Base-by-base conservation (phyloP, 139 green algal species). In the Ettlia oleoabundans region DNA sequence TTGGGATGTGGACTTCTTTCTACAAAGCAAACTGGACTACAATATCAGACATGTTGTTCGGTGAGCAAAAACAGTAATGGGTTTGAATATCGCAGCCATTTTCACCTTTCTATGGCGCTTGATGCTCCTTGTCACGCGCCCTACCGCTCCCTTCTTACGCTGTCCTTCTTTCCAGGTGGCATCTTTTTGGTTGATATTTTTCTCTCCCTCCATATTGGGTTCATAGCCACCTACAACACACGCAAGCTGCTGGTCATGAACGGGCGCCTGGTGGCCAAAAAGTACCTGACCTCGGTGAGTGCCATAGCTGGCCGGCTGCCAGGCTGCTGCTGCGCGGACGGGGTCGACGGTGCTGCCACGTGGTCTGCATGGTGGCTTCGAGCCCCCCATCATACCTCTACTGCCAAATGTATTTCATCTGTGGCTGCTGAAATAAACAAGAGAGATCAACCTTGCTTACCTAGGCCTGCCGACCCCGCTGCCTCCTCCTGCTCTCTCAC, bases 201-300 rank as follows among this genome's bases (percentile, higher is more conserved):
- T 2, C 40, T 88, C 19, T 76, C 80, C 61, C 83, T 91, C 32
- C 85, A 90, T 30, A 75, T 86, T 1, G 88, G 88, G 32, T 91
- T 90, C 69, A 75, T 91, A 8, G 84, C 85, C 32, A 84, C 67
- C 8, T 89, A 82, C 72, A 87, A 89, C 47, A 84, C 85, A 8
- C 73, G 72, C 37, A 90, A 87, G 78, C 78, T 86, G 43, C 53
- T 90, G 43, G 77, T 90, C 21, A 83, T 91, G 85, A 80, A 87
- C 70, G 74, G 82, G 1, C 43, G 71, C 28, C 51, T 73, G 28
- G 66, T 91, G 51, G 76, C 77, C 0, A 33, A 38, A 35, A 86
- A 85, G 41, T 91, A 91, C 70, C 47, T 85, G 15, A 66, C n/a
- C 37, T 80, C 53, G 74, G 53, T 68, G 74, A 15, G 47, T 58